These are phyloP conservation scores for Helichrysum umbraculigerum DNA, from an alignment of 129 eudicot species.

Conservation along the genomic window DNA sequence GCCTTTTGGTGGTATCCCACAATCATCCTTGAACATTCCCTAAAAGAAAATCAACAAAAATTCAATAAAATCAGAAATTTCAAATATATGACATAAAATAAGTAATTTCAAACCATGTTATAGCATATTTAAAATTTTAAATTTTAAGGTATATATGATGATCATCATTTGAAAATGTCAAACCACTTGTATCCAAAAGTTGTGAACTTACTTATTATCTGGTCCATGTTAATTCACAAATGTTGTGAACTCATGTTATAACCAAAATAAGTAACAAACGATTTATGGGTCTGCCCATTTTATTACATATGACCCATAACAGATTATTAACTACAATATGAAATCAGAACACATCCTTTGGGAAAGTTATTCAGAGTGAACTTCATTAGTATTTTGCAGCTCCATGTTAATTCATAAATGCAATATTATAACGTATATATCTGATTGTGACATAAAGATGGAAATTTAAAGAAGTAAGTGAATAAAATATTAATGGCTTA, in stretches of 20 bases:
- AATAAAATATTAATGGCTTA: conserved; percentile 36
- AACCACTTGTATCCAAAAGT: too few species aligned
- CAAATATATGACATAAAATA: too few species aligned
- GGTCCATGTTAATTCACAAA: too few species aligned
- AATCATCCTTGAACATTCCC: conserved; percentile 82
- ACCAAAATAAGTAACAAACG: neutral
- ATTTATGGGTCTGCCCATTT: neutral
- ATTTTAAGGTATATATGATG: neutral
- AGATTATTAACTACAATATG: neutral
- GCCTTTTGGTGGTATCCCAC: conserved; percentile 73
- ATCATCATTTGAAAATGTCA: neutral
- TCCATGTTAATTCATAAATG: neutral
- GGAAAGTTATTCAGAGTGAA: neutral
- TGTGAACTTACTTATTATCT: too few species aligned
- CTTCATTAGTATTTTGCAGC: neutral
- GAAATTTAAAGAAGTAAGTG: neutral
- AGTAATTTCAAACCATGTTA: too few species aligned
- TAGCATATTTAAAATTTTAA: too few species aligned
- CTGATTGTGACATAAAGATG: neutral
- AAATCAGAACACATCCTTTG: neutral
- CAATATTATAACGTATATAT: neutral
- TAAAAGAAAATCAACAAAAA: conserved; percentile 25
- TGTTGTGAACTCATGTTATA: neutral
- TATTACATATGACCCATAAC: neutral
- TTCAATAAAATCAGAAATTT: neutral